phyloP scores from a whole-genome alignment of 2,329 filamentous ascomycete species.

The Apiospora hydei region DNA sequence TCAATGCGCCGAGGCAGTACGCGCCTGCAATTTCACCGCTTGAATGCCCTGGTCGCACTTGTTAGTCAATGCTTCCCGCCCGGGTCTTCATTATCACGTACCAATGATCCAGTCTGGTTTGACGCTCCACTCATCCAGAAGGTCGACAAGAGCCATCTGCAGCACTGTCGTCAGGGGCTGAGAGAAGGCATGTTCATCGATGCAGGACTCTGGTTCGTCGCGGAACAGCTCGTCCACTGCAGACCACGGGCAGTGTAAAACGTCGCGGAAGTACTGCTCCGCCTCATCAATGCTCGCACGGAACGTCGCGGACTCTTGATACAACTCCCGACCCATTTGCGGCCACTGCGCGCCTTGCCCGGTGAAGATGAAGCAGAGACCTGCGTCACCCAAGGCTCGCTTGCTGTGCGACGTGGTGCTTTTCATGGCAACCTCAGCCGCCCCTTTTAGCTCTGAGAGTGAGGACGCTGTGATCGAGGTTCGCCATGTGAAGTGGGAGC shows the following conservation, averaged over 20 bases:
- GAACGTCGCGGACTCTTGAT: background rate
- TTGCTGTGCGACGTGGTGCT: background rate
- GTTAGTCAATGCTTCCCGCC: background rate
- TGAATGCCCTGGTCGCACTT: background rate
- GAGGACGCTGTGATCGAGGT: background rate
- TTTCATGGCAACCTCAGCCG: background rate
- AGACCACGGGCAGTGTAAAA: background rate
- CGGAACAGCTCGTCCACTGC: slow-evolving; percentile 2
- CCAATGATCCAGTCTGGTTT: slow-evolving; percentile 14
- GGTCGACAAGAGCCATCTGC: slow-evolving; percentile 15
- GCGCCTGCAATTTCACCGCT: slow-evolving; percentile 20
- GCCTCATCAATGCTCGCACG: slow-evolving; percentile 9
- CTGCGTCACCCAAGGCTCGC: background rate
- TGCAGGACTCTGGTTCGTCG: background rate
- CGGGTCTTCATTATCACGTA: background rate
- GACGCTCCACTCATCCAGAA: slow-evolving; percentile 3
- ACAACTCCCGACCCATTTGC: slow-evolving; percentile 3
- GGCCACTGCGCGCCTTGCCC: slow-evolving; percentile 21
- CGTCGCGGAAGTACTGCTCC: background rate
- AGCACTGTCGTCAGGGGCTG: slow-evolving; percentile 22
- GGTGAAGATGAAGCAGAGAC: slow-evolving; percentile 20
- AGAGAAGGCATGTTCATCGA: slow-evolving; percentile 10
- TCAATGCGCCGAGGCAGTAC: slow-evolving; percentile 10
- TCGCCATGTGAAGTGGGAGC: slow-evolving; percentile 6
- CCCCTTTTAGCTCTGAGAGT: background rate